A percentile compares a stretch with the other conserved stretches of the same genome.
phyloP scores from a whole-genome alignment of 2,329 filamentous ascomycete genomes.

The Alternaria brassicicola region DNA sequence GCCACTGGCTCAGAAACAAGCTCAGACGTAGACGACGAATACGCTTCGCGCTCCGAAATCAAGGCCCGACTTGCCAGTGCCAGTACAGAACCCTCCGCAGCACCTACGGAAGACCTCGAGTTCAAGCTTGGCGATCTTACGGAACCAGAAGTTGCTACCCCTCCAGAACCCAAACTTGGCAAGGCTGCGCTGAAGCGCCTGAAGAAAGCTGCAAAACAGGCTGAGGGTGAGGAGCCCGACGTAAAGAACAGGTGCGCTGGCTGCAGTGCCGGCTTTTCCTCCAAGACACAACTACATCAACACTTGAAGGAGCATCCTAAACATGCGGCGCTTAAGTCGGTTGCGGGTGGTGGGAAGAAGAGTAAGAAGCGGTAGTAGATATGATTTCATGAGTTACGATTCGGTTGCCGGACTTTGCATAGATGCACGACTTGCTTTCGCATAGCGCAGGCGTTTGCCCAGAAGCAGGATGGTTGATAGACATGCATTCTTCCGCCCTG shows the following conservation, averaged over 20 bases:
- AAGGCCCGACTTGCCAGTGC: conserved; percentile 41
- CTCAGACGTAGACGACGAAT: conserved; percentile 43
- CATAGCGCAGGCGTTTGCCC: conserved; percentile 1
- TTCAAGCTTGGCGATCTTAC: conserved; percentile 6
- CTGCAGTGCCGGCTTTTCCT: conserved; percentile 79
- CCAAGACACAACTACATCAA: conserved; percentile 73
- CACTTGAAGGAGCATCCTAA: conserved; percentile 67
- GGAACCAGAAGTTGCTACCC: conserved; percentile 1
- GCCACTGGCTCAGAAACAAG: background rate
- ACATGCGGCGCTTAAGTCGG: conserved; percentile 63
- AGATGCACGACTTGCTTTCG: background rate
- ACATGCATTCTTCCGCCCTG: background rate
- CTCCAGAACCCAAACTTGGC: conserved; percentile 49
- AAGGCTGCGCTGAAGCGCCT: conserved; percentile 57
- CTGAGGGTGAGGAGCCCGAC: conserved; percentile 34
- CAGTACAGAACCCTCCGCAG: conserved; percentile 14
- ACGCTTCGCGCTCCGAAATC: conserved; percentile 46
- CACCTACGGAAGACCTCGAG: conserved; percentile 8
- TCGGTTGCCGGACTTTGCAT: background rate
- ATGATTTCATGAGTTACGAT: conserved; percentile 6
- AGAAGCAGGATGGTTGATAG: background rate
- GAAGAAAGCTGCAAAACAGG: conserved; percentile 53
- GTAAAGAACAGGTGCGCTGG: conserved; percentile 72
- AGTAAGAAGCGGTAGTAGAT: conserved; percentile 29
- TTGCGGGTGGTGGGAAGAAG: conserved; percentile 21